Conservation (phyloP, 2,329 filamentous ascomycete genomes). For the Ilyonectria destructans region DNA sequence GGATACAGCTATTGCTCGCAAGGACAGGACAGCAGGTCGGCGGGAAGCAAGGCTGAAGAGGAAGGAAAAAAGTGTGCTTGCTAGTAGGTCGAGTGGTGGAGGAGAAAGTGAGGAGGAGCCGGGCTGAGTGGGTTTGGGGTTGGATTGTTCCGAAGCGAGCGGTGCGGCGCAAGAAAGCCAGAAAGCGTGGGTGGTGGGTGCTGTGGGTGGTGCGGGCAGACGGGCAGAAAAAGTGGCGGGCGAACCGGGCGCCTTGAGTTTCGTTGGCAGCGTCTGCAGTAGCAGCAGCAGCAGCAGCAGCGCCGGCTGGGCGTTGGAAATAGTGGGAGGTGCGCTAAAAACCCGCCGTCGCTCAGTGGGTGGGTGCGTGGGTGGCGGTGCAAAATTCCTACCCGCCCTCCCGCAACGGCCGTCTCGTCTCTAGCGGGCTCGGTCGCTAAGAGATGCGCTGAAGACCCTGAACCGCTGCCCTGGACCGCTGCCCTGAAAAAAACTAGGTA, state of each 20-base stretch:
- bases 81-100: conserved; percentile 12
- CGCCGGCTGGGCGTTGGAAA: background rate
- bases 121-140: conserved; percentile 21
- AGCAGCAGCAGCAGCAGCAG: background rate
- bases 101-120: conserved; percentile 25
- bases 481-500: background rate
- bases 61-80: conserved; percentile 18
- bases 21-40: background rate
- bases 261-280: conserved; percentile 17
- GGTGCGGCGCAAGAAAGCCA: background rate
- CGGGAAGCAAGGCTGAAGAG: background rate
- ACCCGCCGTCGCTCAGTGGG: background rate
- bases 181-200: conserved; percentile 2
- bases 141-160: conserved; percentile 28
- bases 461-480: background rate
- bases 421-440: background rate
- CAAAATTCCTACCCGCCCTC: background rate
- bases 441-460: background rate
- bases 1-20: background rate
- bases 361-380: background rate
- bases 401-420: background rate
- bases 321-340: background rate
- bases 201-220: conserved; percentile 4
- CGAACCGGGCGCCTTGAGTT: conserved; percentile 46
- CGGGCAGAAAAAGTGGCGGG: conserved; percentile 44